Conservation (phyloP, 768 basidiomycete genomes). For the Cantharellus anzutake region DNA sequence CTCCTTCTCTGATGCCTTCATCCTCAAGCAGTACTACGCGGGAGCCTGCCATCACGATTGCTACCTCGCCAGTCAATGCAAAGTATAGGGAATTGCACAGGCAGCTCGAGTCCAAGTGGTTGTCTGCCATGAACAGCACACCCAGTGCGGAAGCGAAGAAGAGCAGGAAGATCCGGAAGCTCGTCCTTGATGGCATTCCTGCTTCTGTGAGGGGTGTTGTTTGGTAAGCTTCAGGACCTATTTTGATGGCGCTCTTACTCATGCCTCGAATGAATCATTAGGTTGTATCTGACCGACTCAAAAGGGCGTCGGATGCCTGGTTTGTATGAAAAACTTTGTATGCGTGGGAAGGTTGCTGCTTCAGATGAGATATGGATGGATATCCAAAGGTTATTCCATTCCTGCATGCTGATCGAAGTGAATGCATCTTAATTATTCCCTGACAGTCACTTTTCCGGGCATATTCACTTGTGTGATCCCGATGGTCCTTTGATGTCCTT, state of each 20-base stretch:
- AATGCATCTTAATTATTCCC: neutral
- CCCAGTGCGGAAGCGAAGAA: constrained; percentile 47
- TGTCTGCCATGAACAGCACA: constrained; percentile 36
- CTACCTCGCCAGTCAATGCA: constrained; percentile 5
- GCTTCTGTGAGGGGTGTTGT: constrained; percentile 69
- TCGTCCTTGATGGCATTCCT: constrained; percentile 60
- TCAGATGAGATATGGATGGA: constrained; percentile 41
- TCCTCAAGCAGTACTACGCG: neutral
- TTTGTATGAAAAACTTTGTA: constrained; percentile 44
- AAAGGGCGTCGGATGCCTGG: constrained; percentile 49
- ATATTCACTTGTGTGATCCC: constrained; percentile 37
- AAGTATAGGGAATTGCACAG: constrained; percentile 38
- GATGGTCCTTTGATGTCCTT: constrained; percentile 36
- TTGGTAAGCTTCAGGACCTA: constrained; percentile 26
- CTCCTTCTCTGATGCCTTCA: neutral
- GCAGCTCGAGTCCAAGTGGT: constrained; percentile 57
- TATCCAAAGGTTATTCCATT: constrained; percentile 20
- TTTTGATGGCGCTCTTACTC: too few species aligned
- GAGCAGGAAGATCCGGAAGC: constrained; percentile 58
- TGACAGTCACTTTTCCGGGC: constrained; percentile 28
- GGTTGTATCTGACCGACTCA: constrained; percentile 51
- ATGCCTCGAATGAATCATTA: neutral
- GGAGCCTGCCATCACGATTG: neutral
- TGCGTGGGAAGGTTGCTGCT: constrained; percentile 31
- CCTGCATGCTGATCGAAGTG: neutral